Conservation (phyloP, 345 rosid species). For the Camelina sativa region DNA sequence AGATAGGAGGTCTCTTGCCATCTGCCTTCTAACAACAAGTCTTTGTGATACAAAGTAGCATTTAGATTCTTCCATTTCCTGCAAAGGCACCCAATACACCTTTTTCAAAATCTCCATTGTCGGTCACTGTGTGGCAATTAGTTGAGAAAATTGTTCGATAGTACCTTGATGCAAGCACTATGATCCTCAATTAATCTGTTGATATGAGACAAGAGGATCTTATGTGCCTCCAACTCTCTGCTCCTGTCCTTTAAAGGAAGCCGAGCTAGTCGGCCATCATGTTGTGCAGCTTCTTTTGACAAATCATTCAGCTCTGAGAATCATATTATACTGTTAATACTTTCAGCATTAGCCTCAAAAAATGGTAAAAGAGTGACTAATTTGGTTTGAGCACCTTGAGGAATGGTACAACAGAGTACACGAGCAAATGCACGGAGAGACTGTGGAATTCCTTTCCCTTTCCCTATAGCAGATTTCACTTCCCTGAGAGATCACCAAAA, state of each 20-base stretch:
- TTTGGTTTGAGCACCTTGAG: constrained; percentile 53
- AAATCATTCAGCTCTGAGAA: constrained; percentile 58
- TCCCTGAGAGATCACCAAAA: constrained; percentile 54
- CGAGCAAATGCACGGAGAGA: constrained; percentile 89
- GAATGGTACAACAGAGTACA: constrained; percentile 59
- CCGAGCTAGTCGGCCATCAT: constrained; percentile 83
- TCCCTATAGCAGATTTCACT: constrained; percentile 70
- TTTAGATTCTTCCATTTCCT: constrained; percentile 50
- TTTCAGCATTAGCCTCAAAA: constrained; percentile 2
- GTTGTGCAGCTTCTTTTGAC: constrained; percentile 67
- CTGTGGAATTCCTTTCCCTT: constrained; percentile 83
- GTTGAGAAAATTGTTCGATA: constrained; percentile 7
- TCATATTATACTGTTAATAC: constrained; percentile 21
- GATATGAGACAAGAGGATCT: constrained; percentile 56
- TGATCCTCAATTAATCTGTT: constrained; percentile 49
- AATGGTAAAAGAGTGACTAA: constrained; percentile 1
- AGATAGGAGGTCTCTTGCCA: constrained; percentile 68
- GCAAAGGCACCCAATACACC: constrained; percentile 33
- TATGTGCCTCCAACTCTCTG: constrained; percentile 71
- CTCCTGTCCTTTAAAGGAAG: constrained; percentile 55
- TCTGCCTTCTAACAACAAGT: constrained; percentile 50
- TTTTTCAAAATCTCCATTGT: neutral
- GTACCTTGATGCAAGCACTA: constrained; percentile 61
- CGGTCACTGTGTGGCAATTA: constrained; percentile 12
- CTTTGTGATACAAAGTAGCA: constrained; percentile 30